Conservation (phyloP, 169 alveolate genomes). For the Nephromyces sp. region DNA sequence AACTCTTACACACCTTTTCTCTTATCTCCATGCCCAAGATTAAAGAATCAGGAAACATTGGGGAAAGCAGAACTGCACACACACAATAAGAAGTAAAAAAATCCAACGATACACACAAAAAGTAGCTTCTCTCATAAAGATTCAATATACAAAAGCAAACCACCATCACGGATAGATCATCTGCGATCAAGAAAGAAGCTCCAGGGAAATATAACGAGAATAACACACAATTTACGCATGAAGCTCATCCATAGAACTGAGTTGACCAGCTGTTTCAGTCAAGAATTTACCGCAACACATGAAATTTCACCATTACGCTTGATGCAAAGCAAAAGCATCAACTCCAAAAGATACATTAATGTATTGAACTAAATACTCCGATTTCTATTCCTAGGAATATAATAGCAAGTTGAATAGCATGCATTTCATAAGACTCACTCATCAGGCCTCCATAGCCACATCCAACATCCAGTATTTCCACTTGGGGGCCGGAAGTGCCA, state of each 20-base stretch:
- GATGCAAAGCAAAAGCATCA: neutral
- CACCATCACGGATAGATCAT: too few species aligned
- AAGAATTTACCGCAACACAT: neutral
- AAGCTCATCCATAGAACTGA: too few species aligned
- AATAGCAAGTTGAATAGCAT: too few species aligned
- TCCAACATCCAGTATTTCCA: conserved; percentile 65
- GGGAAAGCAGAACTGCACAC: conserved; percentile 49
- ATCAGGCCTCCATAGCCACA: conserved; percentile 79
- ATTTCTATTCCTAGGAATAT: too few species aligned
- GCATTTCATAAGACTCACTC: too few species aligned
- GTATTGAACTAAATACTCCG: too few species aligned
- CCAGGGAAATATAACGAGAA: too few species aligned
- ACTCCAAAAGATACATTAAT: neutral
- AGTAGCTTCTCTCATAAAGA: too few species aligned
- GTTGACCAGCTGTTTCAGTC: too few species aligned
- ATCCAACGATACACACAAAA: neutral
- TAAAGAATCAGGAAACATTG: conserved; percentile 44
- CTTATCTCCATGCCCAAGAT: conserved; percentile 75
- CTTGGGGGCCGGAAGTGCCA: conserved; percentile 4
- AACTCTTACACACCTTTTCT: conserved; percentile 54
- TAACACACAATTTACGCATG: too few species aligned
- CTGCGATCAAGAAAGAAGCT: too few species aligned
- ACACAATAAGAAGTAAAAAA: neutral
- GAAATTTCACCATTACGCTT: neutral
- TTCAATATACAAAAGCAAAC: too few species aligned